Percentiles rank a stretch among this genome's conserved stretches.
phyloP scores from a whole-genome alignment of 1,139 yeast species.

The Blastobotrys arbuscula region DNA sequence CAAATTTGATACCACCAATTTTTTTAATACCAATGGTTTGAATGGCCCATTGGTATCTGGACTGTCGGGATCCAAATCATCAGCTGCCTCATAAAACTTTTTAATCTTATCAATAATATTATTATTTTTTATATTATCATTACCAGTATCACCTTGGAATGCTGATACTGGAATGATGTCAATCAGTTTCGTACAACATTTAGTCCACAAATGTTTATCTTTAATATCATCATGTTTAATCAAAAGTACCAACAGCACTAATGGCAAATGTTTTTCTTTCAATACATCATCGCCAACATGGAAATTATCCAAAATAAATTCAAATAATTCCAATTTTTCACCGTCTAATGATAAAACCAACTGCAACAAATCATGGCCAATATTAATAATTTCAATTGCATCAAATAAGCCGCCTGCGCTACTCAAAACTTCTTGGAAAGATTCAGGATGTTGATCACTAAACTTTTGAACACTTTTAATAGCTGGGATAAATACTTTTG shows the following conservation, averaged over 20 bases:
- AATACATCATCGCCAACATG: conserved; percentile 83
- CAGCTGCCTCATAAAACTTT: conserved; percentile 11
- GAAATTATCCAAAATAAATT: conserved; percentile 58
- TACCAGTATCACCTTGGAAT: neutral
- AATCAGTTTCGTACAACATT: conserved; percentile 12
- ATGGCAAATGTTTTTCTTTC: conserved; percentile 68
- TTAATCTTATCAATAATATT: conserved; percentile 2
- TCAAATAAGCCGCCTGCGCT: conserved; percentile 72
- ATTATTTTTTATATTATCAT: no score
- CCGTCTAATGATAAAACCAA: conserved; percentile 29
- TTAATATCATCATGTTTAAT: conserved; percentile 16
- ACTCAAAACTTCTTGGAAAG: conserved; percentile 42
- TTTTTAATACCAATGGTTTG: neutral
- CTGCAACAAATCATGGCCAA: conserved; percentile 63
- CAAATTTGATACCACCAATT: conserved; percentile 1
- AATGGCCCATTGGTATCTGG: conserved; percentile 1
- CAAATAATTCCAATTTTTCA: conserved; percentile 42
- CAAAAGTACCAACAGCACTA: conserved; percentile 50
- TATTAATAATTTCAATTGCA: conserved; percentile 70
- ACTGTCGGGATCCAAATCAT: conserved; percentile 1
- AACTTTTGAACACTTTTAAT: conserved; percentile 35
- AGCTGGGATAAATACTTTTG: conserved; percentile 61
- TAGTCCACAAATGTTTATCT: conserved; percentile 18
- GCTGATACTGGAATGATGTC: conserved; percentile 7
- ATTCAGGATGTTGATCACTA: conserved; percentile 18